These are phyloP conservation scores for Sutorius eximius DNA, from an alignment of 1,284 basidiomycete genomes.

Conservation along the genomic window DNA sequence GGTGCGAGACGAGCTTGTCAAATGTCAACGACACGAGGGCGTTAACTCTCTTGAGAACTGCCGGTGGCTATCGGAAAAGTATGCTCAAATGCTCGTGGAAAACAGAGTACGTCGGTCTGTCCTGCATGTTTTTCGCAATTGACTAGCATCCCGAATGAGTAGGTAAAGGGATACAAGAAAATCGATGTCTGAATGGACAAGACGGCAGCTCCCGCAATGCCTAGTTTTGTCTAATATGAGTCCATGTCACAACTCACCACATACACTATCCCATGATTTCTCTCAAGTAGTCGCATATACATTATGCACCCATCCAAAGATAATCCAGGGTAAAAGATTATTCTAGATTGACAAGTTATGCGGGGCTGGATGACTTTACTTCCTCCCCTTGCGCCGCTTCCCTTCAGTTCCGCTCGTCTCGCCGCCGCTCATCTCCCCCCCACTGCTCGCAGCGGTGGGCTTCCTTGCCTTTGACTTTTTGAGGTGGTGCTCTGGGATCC, in stretches of 20 bases:
- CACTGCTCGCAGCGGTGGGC: conserved; percentile 52
- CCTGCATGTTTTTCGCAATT: conserved; percentile 2
- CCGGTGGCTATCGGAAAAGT: conserved; percentile 84
- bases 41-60: conserved; percentile 92
- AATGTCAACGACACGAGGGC: conserved; percentile 90
- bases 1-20: conserved; percentile 86
- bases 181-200: conserved; percentile 38
- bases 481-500: conserved; percentile 88
- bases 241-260: not conserved
- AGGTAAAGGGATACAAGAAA: conserved; percentile 58
- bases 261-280: not conserved
- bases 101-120: conserved; percentile 67
- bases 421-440: conserved; percentile 63
- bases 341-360: not conserved
- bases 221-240: not conserved
- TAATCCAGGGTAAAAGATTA: not conserved
- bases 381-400: conserved; percentile 59
- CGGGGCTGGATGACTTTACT: conserved; percentile 37
- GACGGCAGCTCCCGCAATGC: not conserved
- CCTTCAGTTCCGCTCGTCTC: conserved; percentile 61
- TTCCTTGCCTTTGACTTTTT: conserved; percentile 62
- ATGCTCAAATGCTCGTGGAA: conserved; percentile 78
- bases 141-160: conserved; percentile 2
- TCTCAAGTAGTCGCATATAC: conserved; percentile 6
- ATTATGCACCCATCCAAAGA: conserved; percentile 6